These are phyloP conservation scores for Kodamaea nitidulidarum DNA, from an alignment of 805 yeast species.

Conservation along the genomic window DNA sequence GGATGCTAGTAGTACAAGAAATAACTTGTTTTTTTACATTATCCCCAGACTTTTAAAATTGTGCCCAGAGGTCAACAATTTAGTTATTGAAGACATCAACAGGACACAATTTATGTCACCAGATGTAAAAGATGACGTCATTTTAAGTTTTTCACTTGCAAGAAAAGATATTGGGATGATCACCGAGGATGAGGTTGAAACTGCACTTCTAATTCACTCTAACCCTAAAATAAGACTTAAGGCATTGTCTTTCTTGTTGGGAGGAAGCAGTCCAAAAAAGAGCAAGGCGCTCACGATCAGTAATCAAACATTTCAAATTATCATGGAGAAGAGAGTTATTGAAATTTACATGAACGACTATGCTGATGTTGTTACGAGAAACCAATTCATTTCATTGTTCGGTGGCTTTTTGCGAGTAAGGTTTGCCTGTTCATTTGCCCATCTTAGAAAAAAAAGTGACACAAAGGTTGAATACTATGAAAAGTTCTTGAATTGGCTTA, in stretches of 20 bases:
- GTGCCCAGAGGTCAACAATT: constrained; percentile 40
- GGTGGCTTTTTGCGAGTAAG: constrained; percentile 56
- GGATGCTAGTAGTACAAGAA: constrained; percentile 25
- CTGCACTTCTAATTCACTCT: constrained; percentile 44
- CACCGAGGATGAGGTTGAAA: constrained; percentile 16
- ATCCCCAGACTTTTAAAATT: constrained; percentile 59
- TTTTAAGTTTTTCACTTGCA: constrained; percentile 48
- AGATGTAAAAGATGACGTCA: constrained; percentile 35
- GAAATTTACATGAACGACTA: constrained; percentile 55
- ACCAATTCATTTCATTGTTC: constrained; percentile 57
- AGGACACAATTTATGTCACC: constrained; percentile 22
- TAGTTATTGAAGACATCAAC: constrained; percentile 26
- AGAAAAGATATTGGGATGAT: constrained; percentile 9
- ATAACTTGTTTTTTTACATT: constrained; percentile 54
- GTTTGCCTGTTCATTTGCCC: constrained; percentile 55
- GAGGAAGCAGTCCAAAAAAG: constrained; percentile 48
- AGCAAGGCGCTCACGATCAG: constrained; percentile 49
- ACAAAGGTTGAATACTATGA: constrained; percentile 3
- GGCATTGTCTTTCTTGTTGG: constrained; percentile 57
- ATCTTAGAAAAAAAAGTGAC: constrained; percentile 12
- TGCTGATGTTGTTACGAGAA: constrained; percentile 62
- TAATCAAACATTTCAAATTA: constrained; percentile 36
- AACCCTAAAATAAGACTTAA: constrained; percentile 43
- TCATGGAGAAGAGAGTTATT: constrained; percentile 37
- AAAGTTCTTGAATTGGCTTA: constrained; percentile 44